Evolutionary conservation across 2,329 filamentous ascomycete genomes (phyloP).

Genomic region (Aquanectria penicillioides): DNA sequence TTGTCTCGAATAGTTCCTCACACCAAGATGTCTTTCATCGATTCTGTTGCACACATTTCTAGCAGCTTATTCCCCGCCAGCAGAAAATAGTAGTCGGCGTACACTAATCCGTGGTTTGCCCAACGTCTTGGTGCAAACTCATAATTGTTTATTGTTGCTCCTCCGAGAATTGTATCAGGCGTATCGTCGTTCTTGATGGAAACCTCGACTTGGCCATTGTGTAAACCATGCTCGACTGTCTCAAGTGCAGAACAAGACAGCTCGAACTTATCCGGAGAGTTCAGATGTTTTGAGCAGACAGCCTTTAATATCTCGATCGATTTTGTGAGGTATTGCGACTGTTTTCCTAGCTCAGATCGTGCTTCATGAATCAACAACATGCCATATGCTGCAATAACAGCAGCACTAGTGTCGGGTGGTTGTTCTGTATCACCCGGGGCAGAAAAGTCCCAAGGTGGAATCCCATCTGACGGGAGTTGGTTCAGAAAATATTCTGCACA

Average conservation of each 20-base stretch:
- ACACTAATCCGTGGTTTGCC: constrained; percentile 58
- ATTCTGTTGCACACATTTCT: constrained; percentile 11
- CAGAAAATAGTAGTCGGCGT: constrained; percentile 60
- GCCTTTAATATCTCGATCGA: constrained; percentile 9
- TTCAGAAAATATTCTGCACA: constrained; percentile 58
- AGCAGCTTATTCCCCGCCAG: constrained; percentile 52
- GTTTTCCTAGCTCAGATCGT: constrained; percentile 27
- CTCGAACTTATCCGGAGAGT: background rate
- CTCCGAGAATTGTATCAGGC: constrained; percentile 55
- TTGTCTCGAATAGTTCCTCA: too few relatives aligned
- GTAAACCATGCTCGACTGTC: constrained; percentile 34
- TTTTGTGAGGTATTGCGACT: constrained; percentile 21
- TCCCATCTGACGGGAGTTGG: constrained; percentile 29
- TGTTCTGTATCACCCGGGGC: constrained; percentile 41
- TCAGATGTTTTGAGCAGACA: constrained; percentile 34
- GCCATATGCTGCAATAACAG: constrained; percentile 51
- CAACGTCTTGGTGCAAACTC: constrained; percentile 55
- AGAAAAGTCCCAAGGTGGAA: constrained; percentile 60
- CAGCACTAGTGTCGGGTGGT: constrained; percentile 50
- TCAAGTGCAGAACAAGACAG: constrained; percentile 17
- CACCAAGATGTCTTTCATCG: background rate
- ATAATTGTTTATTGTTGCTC: constrained; percentile 59
- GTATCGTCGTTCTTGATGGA: background rate
- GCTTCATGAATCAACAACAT: constrained; percentile 49
- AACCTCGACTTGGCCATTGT: background rate